A percentile compares a stretch with the other conserved stretches of the same genome.
Evolutionary conservation across 2,329 filamentous ascomycete species (phyloP).

Genomic region (Aspergillus alliaceus): DNA sequence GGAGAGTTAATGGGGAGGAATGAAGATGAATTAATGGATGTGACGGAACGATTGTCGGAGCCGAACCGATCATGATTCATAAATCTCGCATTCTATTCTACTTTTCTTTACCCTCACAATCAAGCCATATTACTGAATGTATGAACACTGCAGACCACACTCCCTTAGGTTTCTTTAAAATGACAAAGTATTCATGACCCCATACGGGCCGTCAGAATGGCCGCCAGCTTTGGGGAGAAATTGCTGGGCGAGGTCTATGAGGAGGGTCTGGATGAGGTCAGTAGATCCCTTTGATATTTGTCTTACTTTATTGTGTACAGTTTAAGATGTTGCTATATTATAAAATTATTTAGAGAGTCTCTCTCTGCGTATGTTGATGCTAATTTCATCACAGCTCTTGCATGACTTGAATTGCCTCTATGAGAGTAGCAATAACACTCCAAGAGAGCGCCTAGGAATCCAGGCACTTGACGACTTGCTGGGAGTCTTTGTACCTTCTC

Average conservation of each 20-base stretch:
- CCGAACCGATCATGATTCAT: no score
- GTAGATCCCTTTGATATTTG: background rate
- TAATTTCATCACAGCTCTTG: constrained; percentile 25
- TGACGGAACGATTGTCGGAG: background rate
- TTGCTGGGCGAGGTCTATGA: constrained; percentile 54
- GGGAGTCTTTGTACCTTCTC: constrained; percentile 33
- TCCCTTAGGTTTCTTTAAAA: background rate
- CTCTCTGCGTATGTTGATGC: background rate
- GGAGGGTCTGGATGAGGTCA: constrained; percentile 52
- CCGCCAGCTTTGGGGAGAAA: constrained; percentile 50
- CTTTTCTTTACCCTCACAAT: background rate
- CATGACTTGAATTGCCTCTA: constrained; percentile 30
- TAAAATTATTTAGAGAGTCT: no score
- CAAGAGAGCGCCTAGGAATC: constrained; percentile 41
- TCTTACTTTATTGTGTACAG: background rate
- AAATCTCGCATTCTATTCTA: no score
- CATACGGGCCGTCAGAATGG: constrained; percentile 18
- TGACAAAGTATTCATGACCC: background rate
- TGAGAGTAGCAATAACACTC: constrained; percentile 8
- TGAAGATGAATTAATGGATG: background rate
- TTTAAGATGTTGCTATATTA: background rate
- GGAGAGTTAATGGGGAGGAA: background rate
- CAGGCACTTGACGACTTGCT: constrained; percentile 48
- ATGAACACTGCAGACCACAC: background rate
- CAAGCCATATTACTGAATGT: background rate